Conservation (phyloP, 148 eudicot species). For the Simmondsia chinensis region DNA sequence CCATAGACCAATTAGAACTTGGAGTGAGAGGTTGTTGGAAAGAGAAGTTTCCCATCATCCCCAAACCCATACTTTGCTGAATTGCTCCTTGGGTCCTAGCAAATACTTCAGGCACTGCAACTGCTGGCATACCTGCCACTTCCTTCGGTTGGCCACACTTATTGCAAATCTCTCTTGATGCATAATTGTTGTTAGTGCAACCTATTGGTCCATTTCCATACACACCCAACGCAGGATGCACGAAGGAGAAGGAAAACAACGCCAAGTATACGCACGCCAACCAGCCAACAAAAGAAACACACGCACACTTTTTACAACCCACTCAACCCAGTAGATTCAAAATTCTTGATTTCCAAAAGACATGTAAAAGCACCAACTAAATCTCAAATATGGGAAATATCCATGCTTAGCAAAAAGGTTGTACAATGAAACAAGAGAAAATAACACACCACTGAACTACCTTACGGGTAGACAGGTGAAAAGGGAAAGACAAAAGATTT, state of each 20-base stretch:
- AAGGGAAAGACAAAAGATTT: no score
- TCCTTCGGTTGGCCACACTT: conserved; percentile 84
- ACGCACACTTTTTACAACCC: conserved; percentile 39
- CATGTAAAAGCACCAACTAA: background rate
- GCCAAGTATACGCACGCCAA: conserved; percentile 65
- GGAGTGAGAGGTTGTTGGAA: conserved; percentile 39
- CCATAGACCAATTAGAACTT: conserved; percentile 32
- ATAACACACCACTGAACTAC: no score
- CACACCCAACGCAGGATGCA: conserved; percentile 73
- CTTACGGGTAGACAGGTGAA: no score
- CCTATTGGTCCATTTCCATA: conserved; percentile 68
- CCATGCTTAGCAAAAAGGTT: background rate
- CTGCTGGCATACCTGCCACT: conserved; percentile 70
- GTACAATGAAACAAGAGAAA: background rate
- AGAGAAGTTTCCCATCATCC: conserved; percentile 21
- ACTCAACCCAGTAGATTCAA: conserved; percentile 36
- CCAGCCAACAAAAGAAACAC: no score
- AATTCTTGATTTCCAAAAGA: conserved; percentile 8
- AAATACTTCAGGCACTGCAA: conserved; percentile 59
- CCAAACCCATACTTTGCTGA: conserved; percentile 33
- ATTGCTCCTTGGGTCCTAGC: conserved; percentile 43
- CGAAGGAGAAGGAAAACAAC: conserved; percentile 43
- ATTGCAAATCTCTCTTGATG: conserved; percentile 86
- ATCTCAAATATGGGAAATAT: background rate
- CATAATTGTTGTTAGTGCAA: conserved; percentile 98